Conservation (phyloP, 2,329 filamentous ascomycete genomes). For the Arthroderma sp. region DNA sequence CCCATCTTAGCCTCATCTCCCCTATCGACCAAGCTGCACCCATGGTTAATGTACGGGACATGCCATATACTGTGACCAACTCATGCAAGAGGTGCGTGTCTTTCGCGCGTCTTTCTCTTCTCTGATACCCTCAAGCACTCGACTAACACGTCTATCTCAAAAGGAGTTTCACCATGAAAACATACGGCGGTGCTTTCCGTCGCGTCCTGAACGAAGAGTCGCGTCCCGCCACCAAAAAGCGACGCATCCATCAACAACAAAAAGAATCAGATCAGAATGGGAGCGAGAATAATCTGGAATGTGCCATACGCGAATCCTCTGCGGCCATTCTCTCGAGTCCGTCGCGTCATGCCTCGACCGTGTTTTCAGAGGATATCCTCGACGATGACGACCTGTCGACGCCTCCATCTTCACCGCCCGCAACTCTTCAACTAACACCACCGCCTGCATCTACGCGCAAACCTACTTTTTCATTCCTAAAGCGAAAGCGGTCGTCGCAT, state of each 20-base stretch:
- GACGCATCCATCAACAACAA: conserved; percentile 27
- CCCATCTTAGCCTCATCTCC: background rate
- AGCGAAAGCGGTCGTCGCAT: conserved; percentile 25
- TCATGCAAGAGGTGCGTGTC: conserved; percentile 35
- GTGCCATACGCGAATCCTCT: conserved; percentile 36
- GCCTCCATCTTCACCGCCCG: conserved; percentile 39
- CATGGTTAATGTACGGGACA: conserved; percentile 22
- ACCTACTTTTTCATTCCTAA: conserved; percentile 39
- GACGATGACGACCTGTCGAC: conserved; percentile 33
- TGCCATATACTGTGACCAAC: conserved; percentile 39
- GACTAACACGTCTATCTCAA: conserved; percentile 5
- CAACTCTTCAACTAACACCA: conserved; percentile 25
- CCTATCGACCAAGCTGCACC: background rate
- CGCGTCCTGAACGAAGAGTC: conserved; percentile 35
- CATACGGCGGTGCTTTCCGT: conserved; percentile 35
- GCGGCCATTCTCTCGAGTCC: conserved; percentile 33
- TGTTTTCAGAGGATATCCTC: conserved; percentile 30
- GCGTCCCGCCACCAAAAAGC: conserved; percentile 28
- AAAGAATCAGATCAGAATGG: conserved; percentile 22
- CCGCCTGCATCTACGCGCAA: conserved; percentile 33
- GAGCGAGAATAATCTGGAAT: conserved; percentile 33
- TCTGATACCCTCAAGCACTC: conserved; percentile 6
- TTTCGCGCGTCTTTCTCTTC: conserved; percentile 4
- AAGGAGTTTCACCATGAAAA: conserved; percentile 37
- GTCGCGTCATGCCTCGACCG: conserved; percentile 34